A percentile compares a stretch with the other conserved stretches of the same genome.
Conservation (phyloP, 2,329 filamentous ascomycete genomes). For the Albifimbria verrucaria region DNA sequence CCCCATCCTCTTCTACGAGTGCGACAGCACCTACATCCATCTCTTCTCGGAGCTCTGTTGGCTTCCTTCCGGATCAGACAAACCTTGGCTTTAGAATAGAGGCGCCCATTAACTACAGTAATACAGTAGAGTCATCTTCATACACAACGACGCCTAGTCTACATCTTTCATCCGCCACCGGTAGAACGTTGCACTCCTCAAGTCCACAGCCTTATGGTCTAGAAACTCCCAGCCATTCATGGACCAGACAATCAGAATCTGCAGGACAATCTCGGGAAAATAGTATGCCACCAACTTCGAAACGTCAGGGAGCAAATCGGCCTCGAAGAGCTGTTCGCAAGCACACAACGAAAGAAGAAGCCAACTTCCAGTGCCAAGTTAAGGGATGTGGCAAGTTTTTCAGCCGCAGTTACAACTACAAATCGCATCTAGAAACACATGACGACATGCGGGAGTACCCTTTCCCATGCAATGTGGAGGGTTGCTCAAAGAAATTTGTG, state of each 20-base stretch:
- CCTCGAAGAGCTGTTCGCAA: slow-evolving; percentile 41
- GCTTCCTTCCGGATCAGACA: not conserved
- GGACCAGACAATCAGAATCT: slow-evolving; percentile 16
- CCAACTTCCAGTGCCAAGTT: slow-evolving; percentile 66
- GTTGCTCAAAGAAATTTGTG: slow-evolving; percentile 74
- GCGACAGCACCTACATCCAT: slow-evolving; percentile 13
- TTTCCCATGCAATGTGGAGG: slow-evolving; percentile 61
- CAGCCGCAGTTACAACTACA: slow-evolving; percentile 81
- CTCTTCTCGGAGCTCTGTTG: slow-evolving; percentile 4
- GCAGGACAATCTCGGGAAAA: too few relatives aligned
- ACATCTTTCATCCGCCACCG: not conserved
- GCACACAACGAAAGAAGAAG: slow-evolving; percentile 64
- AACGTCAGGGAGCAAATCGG: too few relatives aligned
- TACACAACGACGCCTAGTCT: not conserved
- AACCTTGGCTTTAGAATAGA: not conserved
- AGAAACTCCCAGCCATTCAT: slow-evolving; percentile 8
- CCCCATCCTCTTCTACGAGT: slow-evolving; percentile 15
- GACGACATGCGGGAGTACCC: slow-evolving; percentile 69
- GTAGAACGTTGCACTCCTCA: not conserved
- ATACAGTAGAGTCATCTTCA: not conserved
- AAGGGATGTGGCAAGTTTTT: slow-evolving; percentile 75
- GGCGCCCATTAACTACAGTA: not conserved
- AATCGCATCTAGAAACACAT: slow-evolving; percentile 82
- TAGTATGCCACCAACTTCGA: too few relatives aligned
- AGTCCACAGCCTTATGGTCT: not conserved